Conservation (phyloP, 805 yeast genomes). For the Zygosaccharomyces bisporus region DNA sequence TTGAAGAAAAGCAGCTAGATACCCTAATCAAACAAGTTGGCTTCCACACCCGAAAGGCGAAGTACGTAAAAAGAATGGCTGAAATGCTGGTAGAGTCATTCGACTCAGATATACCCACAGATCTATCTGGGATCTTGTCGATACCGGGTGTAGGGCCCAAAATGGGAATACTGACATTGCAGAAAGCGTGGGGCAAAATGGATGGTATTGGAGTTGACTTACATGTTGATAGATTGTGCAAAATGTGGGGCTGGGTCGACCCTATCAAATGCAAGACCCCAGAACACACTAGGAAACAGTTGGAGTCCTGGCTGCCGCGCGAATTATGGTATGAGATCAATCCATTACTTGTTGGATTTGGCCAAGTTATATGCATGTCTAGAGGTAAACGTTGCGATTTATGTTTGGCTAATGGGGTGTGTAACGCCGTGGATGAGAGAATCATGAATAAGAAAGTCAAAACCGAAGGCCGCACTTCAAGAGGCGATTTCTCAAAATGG, state of each 20-base stretch:
- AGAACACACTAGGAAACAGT: constrained; percentile 62
- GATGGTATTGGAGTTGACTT: constrained; percentile 95
- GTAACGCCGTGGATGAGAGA: constrained; percentile 54
- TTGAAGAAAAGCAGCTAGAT: constrained; percentile 58
- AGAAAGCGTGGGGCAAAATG: constrained; percentile 71
- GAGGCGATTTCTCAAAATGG: constrained; percentile 45
- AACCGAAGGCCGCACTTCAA: constrained; percentile 7
- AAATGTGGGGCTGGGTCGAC: constrained; percentile 76
- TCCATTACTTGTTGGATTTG: constrained; percentile 87
- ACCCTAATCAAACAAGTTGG: constrained; percentile 74
- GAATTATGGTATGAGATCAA: constrained; percentile 81
- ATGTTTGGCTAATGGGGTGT: constrained; percentile 57
- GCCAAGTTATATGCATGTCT: constrained; percentile 81
- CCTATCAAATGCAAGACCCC: constrained; percentile 52
- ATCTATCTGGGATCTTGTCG: constrained; percentile 54
- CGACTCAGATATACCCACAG: constrained; percentile 70
- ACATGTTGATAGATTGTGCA: constrained; percentile 77
- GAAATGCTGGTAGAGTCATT: constrained; percentile 47
- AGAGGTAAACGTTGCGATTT: constrained; percentile 66
- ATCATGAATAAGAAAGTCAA: constrained; percentile 34
- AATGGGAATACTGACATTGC: constrained; percentile 82
- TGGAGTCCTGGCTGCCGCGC: constrained; percentile 71
- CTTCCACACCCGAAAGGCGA: constrained; percentile 77
- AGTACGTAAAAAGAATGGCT: constrained; percentile 60
- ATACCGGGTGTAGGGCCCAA: constrained; percentile 96